Conservation (phyloP, 2,329 filamentous ascomycete genomes). For the Periconia sp. region DNA sequence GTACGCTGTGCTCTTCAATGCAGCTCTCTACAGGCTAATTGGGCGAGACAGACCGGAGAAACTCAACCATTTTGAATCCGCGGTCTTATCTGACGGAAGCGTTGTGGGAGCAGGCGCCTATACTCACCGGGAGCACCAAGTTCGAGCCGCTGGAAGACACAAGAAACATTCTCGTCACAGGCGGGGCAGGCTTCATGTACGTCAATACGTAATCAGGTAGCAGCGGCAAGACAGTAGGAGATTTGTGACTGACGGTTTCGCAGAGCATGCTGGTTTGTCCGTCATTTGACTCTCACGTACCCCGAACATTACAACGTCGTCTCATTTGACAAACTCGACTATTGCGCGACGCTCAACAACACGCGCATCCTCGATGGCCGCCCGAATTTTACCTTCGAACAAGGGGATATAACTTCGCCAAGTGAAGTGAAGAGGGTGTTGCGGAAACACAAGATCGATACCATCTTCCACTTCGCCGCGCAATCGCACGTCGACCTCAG, state of each 20-base stretch:
- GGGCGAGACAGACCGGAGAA: conserved; percentile 30
- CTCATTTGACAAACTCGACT: conserved; percentile 85
- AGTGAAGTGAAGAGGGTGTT: conserved; percentile 73
- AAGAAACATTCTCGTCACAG: conserved; percentile 83
- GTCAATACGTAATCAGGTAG: conserved; percentile 35
- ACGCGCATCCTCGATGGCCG: conserved; percentile 70
- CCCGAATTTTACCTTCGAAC: conserved; percentile 78
- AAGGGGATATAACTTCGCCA: conserved; percentile 77
- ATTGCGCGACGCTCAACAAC: conserved; percentile 82
- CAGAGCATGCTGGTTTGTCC: conserved; percentile 82
- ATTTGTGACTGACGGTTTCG: conserved; percentile 17
- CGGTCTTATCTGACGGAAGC: conserved; percentile 60
- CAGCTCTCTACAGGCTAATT: conserved; percentile 13
- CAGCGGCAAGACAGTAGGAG: not conserved
- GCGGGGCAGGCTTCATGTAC: conserved; percentile 85
- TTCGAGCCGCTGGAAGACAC: conserved; percentile 73
- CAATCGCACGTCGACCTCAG: conserved; percentile 83
- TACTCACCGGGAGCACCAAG: conserved; percentile 72
- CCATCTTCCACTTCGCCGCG: conserved; percentile 84
- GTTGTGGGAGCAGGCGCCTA: conserved; percentile 73
- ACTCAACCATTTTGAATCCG: conserved; percentile 50
- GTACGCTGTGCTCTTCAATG: conserved; percentile 22
- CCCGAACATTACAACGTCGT: conserved; percentile 76
- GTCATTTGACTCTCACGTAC: conserved; percentile 77
- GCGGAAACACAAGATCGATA: conserved; percentile 75